Evolutionary conservation across 202 grass and related monocot species (phyloP).

Genomic region (Zoysia matrella): DNA sequence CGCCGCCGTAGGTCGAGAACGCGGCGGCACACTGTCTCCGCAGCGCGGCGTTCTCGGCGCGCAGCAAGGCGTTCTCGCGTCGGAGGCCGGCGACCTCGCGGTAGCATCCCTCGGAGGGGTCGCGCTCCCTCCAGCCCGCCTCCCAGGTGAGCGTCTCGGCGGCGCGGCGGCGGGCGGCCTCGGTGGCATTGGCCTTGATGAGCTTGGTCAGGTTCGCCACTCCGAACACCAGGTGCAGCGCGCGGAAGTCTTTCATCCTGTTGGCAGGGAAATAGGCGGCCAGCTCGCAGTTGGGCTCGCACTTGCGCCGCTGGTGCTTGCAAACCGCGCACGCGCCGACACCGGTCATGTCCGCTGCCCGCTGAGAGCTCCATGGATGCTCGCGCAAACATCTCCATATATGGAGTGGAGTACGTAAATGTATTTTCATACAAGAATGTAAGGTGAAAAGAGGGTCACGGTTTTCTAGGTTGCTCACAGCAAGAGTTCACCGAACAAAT

Average conservation of each 20-base stretch:
- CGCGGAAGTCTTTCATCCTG: constrained; percentile 72
- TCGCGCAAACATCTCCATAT: background rate
- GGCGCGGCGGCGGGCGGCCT: constrained; percentile 46
- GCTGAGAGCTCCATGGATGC: background rate
- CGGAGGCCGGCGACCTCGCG: constrained; percentile 64
- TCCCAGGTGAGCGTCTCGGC: constrained; percentile 85
- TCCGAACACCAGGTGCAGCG: constrained; percentile 77
- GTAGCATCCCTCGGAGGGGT: constrained; percentile 76
- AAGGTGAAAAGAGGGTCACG: constrained; percentile 67
- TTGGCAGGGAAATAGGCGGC: constrained; percentile 78
- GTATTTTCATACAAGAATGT: constrained; percentile 51
- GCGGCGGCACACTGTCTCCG: constrained; percentile 37
- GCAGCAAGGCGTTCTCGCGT: constrained; percentile 64
- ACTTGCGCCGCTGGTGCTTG: constrained; percentile 91
- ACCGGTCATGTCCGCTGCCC: constrained; percentile 38
- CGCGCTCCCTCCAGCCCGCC: constrained; percentile 71
- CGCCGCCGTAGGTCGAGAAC: constrained; percentile 20
- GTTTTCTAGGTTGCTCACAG: constrained; percentile 78
- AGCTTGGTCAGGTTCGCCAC: constrained; percentile 85
- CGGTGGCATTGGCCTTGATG: constrained; percentile 73
- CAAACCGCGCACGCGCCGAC: constrained; percentile 80
- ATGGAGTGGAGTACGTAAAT: no score
- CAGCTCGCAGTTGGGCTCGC: constrained; percentile 77
- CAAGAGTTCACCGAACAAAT: constrained; percentile 53
- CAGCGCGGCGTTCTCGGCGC: constrained; percentile 67